Conservation (phyloP, 2,329 filamentous ascomycete genomes). For the Fonsecaea erecta region DNA sequence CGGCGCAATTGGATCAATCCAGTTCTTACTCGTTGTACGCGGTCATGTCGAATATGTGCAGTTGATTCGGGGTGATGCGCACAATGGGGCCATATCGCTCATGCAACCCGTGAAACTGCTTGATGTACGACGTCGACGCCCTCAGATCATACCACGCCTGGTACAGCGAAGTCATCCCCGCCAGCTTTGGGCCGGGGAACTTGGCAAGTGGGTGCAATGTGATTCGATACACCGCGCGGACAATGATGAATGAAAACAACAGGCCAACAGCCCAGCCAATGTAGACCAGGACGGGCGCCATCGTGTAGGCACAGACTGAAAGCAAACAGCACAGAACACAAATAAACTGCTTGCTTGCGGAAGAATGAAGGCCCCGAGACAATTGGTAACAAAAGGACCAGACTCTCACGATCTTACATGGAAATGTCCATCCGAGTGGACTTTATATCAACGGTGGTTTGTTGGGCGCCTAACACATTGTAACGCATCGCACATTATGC, state of each 20-base stretch:
- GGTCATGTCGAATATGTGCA: slow-evolving; percentile 39
- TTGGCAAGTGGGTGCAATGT: slow-evolving; percentile 43
- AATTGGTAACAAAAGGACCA: background rate
- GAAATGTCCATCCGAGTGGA: too few relatives aligned
- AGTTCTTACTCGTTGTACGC: slow-evolving; percentile 21
- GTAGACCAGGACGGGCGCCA: background rate
- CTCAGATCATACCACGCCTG: slow-evolving; percentile 32
- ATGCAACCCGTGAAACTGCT: slow-evolving; percentile 12
- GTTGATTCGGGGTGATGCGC: slow-evolving; percentile 41
- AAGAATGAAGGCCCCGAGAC: background rate
- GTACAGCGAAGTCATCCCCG: slow-evolving; percentile 39
- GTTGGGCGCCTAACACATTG: too few relatives aligned
- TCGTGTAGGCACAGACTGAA: background rate
- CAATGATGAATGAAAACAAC: slow-evolving; percentile 5
- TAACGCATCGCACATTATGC: too few relatives aligned
- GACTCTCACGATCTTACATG: too few relatives aligned
- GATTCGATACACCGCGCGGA: slow-evolving; percentile 36
- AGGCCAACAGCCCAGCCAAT: background rate
- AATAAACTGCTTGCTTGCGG: too few relatives aligned
- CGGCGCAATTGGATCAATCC: background rate
- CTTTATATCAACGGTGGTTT: too few relatives aligned
- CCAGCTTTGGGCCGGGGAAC: slow-evolving; percentile 45
- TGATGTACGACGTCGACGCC: slow-evolving; percentile 17
- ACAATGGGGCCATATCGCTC: slow-evolving; percentile 39
- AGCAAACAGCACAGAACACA: too few relatives aligned